Evolutionary conservation across 139 green algal genomes (phyloP), one percentile per base, ranked within the genome.

Genomic region (Asterochloris sp.): DNA sequence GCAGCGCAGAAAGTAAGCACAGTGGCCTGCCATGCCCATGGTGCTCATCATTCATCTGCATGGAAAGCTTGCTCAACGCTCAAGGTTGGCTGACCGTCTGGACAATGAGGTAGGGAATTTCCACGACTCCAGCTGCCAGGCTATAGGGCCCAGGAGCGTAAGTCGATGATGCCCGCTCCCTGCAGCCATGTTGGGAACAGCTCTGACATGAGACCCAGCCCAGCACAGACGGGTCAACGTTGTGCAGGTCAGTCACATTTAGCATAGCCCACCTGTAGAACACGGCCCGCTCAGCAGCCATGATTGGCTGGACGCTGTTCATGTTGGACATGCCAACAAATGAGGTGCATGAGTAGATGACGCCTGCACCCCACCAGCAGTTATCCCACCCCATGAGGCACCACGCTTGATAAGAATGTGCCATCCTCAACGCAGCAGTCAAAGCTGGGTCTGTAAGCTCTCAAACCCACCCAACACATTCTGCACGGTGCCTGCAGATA

Each of bases 271-370:
- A 85, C 61, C 86, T 82, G 82, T 89, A 89, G 47, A 84, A 84
- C 0, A 89, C 86, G 6, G 67, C 26, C 8, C 86, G 79, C 76
- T 89, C 86, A 21, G 78, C 85, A n/a, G 69, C 79, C 12, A 84
- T 61, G 19, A 84, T 67, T 47, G 76, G 79, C 74, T 85, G 79
- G 8, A 82, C 69, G 21, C 82, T 88, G 82, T 91, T 90, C 63
- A 74, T 75, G 68, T 92, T 92, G 82, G 89, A 92, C 84, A 91
- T 92, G 69, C 88, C 89, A 77, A 80, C 74, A 68, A 85, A 85
- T 13, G 28, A 75, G 69, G 77, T 77, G 63, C 76, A 78, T 13
- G 80, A 82, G 76, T 85, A 82, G 9, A 81, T 38, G 17, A 82
- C 83, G 28, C 62, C 62, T 81, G 77, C 77, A 81, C 10, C 61